phyloP scores from a whole-genome alignment of 805 yeast species.

The Maudiozyma barnettii region DNA sequence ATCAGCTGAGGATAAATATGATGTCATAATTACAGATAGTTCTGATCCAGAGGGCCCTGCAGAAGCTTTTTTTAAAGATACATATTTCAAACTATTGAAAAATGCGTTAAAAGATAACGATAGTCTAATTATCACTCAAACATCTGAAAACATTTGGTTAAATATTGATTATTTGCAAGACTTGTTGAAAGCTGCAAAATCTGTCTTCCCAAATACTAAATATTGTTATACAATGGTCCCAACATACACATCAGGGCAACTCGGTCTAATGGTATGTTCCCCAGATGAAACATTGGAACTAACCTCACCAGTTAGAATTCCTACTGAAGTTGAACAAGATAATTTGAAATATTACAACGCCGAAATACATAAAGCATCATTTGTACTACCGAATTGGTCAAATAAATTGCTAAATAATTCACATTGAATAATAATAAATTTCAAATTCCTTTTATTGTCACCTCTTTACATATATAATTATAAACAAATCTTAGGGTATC shows the following conservation, averaged over 20 bases:
- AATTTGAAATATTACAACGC: slow-evolving; percentile 57
- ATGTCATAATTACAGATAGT: slow-evolving; percentile 83
- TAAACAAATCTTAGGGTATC: background rate
- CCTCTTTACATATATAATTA: background rate
- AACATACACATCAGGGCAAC: slow-evolving; percentile 79
- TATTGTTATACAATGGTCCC: slow-evolving; percentile 80
- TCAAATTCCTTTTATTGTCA: no score
- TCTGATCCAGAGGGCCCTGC: slow-evolving; percentile 97
- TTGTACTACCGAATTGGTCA: slow-evolving; percentile 78
- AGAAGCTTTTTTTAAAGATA: slow-evolving; percentile 71
- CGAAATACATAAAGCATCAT: slow-evolving; percentile 60
- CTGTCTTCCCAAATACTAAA: slow-evolving; percentile 51
- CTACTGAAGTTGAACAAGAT: slow-evolving; percentile 37
- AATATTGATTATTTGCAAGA: slow-evolving; percentile 43
- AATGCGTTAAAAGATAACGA: slow-evolving; percentile 48
- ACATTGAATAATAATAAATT: no score
- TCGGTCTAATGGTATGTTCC: slow-evolving; percentile 67
- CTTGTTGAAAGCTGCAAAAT: slow-evolving; percentile 39
- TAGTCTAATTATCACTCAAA: slow-evolving; percentile 72
- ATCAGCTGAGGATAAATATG: slow-evolving; percentile 43
- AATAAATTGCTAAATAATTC: slow-evolving; percentile 24
- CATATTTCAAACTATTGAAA: slow-evolving; percentile 59
- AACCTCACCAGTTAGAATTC: slow-evolving; percentile 42
- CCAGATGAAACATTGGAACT: slow-evolving; percentile 42
- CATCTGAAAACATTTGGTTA: slow-evolving; percentile 69